Conservation (phyloP, 2,329 filamentous ascomycete species). For the Alternaria triticimaculans region DNA sequence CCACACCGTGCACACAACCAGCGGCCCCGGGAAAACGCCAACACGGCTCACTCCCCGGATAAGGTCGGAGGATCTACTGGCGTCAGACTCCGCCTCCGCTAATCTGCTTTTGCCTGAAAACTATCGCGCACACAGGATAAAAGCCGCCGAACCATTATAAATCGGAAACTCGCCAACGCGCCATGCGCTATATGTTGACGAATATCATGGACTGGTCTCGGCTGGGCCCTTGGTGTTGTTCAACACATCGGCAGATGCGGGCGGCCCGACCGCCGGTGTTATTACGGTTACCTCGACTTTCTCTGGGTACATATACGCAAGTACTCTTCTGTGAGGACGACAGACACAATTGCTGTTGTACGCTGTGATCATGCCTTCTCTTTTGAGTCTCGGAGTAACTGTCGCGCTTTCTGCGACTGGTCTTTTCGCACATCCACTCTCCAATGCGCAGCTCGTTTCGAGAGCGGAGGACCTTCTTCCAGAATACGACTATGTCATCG, state of each 20-base stretch:
- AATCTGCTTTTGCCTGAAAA: neutral
- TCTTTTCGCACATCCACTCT: constrained; percentile 25
- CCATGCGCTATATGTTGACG: constrained; percentile 3
- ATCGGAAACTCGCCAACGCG: neutral
- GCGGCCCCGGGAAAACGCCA: neutral
- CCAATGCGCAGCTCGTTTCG: constrained; percentile 18
- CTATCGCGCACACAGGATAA: neutral
- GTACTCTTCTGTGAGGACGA: neutral
- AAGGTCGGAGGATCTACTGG: neutral
- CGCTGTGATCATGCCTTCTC: constrained; percentile 15
- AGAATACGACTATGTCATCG: constrained; percentile 36
- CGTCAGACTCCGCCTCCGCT: neutral
- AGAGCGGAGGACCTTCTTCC: constrained; percentile 19
- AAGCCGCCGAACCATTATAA: neutral
- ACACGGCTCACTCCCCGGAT: neutral
- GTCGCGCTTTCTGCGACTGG: constrained; percentile 18
- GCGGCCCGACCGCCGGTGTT: neutral
- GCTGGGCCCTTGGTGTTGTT: neutral
- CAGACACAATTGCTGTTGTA: neutral
- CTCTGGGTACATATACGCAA: neutral
- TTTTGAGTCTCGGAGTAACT: constrained; percentile 10
- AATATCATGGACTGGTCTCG: neutral
- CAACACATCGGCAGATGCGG: constrained; percentile 5
- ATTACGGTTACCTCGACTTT: neutral
- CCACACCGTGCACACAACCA: neutral